Evolutionary conservation across 2,329 filamentous ascomycete species (phyloP).

Genomic region (Didymella glomerata): DNA sequence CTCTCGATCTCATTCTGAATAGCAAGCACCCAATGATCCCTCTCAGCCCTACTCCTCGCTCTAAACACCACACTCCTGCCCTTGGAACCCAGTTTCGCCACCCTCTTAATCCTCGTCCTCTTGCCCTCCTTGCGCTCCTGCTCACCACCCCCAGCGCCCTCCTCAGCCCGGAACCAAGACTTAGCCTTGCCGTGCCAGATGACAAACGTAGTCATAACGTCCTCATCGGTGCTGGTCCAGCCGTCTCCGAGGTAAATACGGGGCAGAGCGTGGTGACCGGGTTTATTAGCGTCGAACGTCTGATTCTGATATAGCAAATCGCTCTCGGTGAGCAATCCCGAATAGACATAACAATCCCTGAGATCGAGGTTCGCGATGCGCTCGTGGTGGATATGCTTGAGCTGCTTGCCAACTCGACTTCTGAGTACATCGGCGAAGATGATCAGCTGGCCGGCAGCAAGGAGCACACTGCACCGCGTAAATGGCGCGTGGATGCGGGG

Average conservation of each 20-base stretch:
- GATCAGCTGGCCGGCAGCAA: conserved; percentile 67
- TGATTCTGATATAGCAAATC: conserved; percentile 71
- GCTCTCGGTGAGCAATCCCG: conserved; percentile 67
- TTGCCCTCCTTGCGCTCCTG: conserved; percentile 50
- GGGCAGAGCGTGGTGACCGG: conserved; percentile 66
- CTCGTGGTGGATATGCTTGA: conserved; percentile 69
- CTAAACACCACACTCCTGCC: conserved; percentile 72
- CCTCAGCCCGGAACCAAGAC: conserved; percentile 60
- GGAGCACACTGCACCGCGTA: conserved; percentile 66
- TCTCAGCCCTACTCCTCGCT: conserved; percentile 69
- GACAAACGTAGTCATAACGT: conserved; percentile 73
- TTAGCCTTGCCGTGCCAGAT: conserved; percentile 69
- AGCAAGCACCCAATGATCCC: conserved; percentile 73
- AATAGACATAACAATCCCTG: conserved; percentile 71
- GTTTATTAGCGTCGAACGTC: conserved; percentile 69
- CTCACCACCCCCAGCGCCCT: conserved; percentile 45
- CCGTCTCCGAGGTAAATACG: conserved; percentile 67
- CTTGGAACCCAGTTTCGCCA: conserved; percentile 67
- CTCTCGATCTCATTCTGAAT: conserved; percentile 73
- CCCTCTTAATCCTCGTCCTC: conserved; percentile 63
- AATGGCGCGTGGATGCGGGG: conserved; percentile 70
- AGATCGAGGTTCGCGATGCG: conserved; percentile 67
- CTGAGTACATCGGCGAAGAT: conserved; percentile 69
- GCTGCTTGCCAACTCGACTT: conserved; percentile 61
- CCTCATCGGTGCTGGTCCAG: conserved; percentile 70